Base-by-base conservation (phyloP, 495 filamentous ascomycete species). In the Rhizodiscina lignyota region DNA sequence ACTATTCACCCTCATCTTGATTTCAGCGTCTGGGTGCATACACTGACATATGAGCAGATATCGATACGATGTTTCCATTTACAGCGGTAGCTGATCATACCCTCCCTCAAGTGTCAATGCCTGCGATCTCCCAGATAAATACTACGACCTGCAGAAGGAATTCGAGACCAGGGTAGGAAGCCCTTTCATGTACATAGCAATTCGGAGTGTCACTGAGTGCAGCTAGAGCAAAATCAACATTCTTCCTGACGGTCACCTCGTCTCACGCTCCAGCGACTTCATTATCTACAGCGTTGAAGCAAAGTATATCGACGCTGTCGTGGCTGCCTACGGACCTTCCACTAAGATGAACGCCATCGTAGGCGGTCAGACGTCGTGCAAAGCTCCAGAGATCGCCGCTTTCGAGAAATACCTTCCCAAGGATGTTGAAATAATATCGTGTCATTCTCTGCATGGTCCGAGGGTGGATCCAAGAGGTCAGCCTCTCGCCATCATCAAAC, bases 211-310 rank as follows among this genome's bases (percentile, higher is more conserved):
- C 70, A 68, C 70, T 78, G 69, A 78, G 69, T 64, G 30, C 18
- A 38, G 41, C 30, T 66, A 83, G 77, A 64, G 45, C 35, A 81
- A 79, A 59, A 63, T 87, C 44, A 58, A 71, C 48, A 84, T 97
- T 51, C 72, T 81, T 40, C 70, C 70, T 50, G 91, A 93, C 72
- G 91, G 91, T 39, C 86, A 93, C 63, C 71, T 87, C 57, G 86
- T 97, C 44, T 92, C 87, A 39, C 73, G 91, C 53, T 68, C 74
- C 53, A 92, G 85, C 69, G 85, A 94, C 66, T 94, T 81, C 52
- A 94, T 94, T 56, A 78, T 96, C 51, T 97, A 97, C 68, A 87
- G 78, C 56, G 89, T 97, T 53, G 87, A 94, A 58, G 89, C 89
- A 28, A 83, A 85, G 37, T 68, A 72, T 32, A 89, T 97, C 52